Evolutionary conservation across 129 eudicot genomes (phyloP).

Genomic region (Helianthus tuberosus): DNA sequence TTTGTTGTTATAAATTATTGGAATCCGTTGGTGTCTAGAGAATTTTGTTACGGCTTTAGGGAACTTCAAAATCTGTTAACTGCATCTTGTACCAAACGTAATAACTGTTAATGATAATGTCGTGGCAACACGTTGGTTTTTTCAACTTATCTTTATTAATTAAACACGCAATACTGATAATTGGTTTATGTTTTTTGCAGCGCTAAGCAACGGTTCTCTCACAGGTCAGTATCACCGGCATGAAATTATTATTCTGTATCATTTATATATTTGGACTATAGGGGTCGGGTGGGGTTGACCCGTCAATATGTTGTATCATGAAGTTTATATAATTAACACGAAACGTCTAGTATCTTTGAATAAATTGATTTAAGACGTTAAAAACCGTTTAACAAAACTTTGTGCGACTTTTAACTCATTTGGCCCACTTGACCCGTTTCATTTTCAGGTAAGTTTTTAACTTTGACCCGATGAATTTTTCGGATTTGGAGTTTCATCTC

Average conservation of each 20-base stretch:
- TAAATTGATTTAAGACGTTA: slow-evolving; percentile 1
- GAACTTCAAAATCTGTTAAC: not conserved
- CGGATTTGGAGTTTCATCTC: not conserved
- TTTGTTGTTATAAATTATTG: slow-evolving; percentile 10
- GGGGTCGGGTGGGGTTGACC: not conserved
- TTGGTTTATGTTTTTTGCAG: slow-evolving; percentile 50
- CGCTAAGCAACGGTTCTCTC: slow-evolving; percentile 60
- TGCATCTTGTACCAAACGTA: not conserved
- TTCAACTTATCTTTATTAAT: not conserved
- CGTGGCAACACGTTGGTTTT: not conserved
- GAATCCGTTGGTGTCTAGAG: not conserved
- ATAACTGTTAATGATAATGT: not conserved
- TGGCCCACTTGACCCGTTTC: not conserved
- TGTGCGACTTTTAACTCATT: not conserved
- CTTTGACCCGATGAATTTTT: slow-evolving; percentile 2
- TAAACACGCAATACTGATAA: slow-evolving; percentile 10
- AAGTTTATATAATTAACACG: not conserved
- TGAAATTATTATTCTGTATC: slow-evolving; percentile 2
- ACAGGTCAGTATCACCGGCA: slow-evolving; percentile 54
- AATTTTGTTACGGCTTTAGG: slow-evolving; percentile 12
- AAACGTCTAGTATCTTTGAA: not conserved
- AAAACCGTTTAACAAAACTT: not conserved
- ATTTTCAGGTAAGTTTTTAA: not conserved
- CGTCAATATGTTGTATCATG: not conserved
- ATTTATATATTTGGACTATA: not conserved